Percentiles rank a stretch among this genome's conserved stretches.
phyloP scores from a whole-genome alignment of 768 basidiomycete genomes.

The Melanogaster broomeanus region DNA sequence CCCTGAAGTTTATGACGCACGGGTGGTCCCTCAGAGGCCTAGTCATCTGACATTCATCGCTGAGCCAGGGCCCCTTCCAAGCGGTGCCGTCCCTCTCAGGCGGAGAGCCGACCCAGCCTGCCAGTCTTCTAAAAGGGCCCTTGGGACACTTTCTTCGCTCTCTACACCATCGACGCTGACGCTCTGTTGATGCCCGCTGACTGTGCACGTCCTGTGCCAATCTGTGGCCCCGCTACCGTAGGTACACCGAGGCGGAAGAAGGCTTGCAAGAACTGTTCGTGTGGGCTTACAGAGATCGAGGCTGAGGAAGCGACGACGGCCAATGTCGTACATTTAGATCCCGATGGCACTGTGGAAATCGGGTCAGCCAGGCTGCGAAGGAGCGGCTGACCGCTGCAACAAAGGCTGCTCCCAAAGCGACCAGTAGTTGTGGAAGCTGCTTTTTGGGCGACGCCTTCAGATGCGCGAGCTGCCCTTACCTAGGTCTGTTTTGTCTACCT shows the following conservation, averaged over 20 bases:
- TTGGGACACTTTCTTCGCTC: constrained; percentile 81
- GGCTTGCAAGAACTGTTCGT: constrained; percentile 96
- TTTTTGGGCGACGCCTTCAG: constrained; percentile 98
- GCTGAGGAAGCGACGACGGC: constrained; percentile 68
- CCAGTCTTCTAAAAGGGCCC: constrained; percentile 78
- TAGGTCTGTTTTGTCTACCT: constrained; percentile 61
- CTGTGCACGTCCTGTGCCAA: constrained; percentile 72
- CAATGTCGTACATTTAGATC: constrained; percentile 68
- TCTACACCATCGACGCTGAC: constrained; percentile 79
- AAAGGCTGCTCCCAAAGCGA: constrained; percentile 78
- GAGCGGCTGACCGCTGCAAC: constrained; percentile 67
- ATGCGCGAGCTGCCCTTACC: constrained; percentile 94
- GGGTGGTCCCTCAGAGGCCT: constrained; percentile 73
- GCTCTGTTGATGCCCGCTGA: constrained; percentile 83
- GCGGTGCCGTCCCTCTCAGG: constrained; percentile 47
- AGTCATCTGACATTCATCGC: constrained; percentile 42
- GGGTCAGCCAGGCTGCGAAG: constrained; percentile 63
- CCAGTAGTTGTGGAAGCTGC: constrained; percentile 96
- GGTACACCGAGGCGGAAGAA: constrained; percentile 71
- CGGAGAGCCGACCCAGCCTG: constrained; percentile 54
- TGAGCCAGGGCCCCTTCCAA: constrained; percentile 33
- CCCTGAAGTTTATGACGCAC: constrained; percentile 36
- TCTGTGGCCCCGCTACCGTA: constrained; percentile 63
- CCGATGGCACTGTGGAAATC: constrained; percentile 55
- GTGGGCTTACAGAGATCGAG: constrained; percentile 94